phyloP scores from a whole-genome alignment of 345 rosid genomes.

The Litchi chinensis region DNA sequence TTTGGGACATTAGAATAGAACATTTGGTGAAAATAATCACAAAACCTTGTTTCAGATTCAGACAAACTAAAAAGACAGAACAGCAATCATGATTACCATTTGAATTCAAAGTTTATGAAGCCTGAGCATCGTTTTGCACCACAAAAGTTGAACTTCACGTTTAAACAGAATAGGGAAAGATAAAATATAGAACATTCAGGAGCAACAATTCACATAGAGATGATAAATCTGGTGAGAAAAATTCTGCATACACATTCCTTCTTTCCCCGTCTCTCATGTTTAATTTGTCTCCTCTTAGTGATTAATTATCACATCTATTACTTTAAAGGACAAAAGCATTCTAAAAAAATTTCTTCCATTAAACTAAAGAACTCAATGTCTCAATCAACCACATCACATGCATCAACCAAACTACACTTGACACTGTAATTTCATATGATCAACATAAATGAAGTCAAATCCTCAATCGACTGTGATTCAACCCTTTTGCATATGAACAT shows the following conservation, averaged over 20 bases:
- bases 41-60: not conserved
- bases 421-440: not conserved
- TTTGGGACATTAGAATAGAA: not conserved
- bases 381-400: slow-evolving; percentile 2
- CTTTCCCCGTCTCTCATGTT: not conserved
- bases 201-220: not conserved
- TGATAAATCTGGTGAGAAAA: not conserved
- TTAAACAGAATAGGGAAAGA: not conserved
- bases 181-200: not conserved
- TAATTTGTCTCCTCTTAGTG: slow-evolving; percentile 7
- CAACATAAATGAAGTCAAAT: not conserved
- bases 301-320: not conserved
- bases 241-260: not conserved
- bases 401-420: not conserved
- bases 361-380: not conserved
- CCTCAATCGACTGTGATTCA: not conserved
- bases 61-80: no score
- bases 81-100: not conserved
- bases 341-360: not conserved
- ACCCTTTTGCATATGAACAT: not conserved
- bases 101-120: not conserved
- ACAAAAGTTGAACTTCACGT: not conserved
- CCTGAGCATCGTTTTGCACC: not conserved
- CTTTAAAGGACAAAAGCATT: not conserved
- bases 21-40: not conserved